Evolutionary conservation across 257 asterid genomes (phyloP).

Genomic region (Gardenia jasminoides): DNA sequence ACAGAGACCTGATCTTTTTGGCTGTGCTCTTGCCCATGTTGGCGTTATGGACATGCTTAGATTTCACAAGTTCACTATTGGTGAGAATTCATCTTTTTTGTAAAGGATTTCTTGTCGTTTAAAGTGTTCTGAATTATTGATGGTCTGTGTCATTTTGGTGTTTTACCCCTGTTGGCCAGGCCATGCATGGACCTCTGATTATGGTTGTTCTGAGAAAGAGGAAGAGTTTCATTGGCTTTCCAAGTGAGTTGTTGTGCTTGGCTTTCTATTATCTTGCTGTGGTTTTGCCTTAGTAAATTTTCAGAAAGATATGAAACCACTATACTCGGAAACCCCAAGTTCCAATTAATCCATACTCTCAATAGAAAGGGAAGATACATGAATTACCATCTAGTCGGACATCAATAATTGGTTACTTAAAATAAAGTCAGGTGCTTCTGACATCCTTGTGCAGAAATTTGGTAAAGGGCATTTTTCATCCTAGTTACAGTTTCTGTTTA

Average conservation of each 20-base stretch:
- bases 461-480: too few relatives aligned
- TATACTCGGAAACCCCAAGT: neutral
- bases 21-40: conserved; percentile 98
- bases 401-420: neutral
- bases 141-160: neutral
- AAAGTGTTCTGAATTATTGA: neutral
- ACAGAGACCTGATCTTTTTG: conserved; percentile 97
- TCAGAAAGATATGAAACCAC: neutral
- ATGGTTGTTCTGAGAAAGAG: conserved; percentile 90
- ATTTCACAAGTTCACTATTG: conserved; percentile 95
- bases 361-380: neutral
- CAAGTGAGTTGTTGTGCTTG: conserved; percentile 51
- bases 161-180: conserved; percentile 39
- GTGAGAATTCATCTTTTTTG: conserved; percentile 33
- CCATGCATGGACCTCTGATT: conserved; percentile 98
- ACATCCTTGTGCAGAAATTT: neutral
- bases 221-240: conserved; percentile 90
- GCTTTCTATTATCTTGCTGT: neutral
- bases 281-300: neutral
- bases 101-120: neutral
- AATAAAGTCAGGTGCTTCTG: neutral
- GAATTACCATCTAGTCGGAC: neutral
- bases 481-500: neutral
- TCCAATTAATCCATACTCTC: neutral
- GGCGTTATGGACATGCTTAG: conserved; percentile 99